Conservation (phyloP, 2,329 filamentous ascomycete genomes). For the Pseudogymnoascus sp. region DNA sequence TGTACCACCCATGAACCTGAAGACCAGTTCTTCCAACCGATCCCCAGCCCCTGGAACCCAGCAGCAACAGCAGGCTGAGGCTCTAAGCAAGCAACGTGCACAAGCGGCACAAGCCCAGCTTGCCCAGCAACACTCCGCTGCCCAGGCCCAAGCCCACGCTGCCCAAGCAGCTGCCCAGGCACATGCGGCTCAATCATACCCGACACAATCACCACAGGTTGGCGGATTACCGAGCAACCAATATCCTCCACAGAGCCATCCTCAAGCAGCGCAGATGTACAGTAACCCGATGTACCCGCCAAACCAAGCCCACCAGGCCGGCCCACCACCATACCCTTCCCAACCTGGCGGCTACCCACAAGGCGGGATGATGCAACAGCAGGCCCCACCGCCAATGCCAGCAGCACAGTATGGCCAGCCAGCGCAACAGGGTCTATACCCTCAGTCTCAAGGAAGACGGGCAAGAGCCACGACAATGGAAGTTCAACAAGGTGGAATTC, state of each 20-base stretch:
- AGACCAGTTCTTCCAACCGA: conserved; percentile 73
- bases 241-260: conserved; percentile 38
- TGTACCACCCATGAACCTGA: conserved; percentile 93
- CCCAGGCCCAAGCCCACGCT: conserved; percentile 53
- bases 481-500: conserved; percentile 86
- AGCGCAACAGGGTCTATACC: conserved; percentile 59
- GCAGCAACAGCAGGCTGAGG: conserved; percentile 91
- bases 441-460: conserved; percentile 68
- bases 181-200: conserved; percentile 34
- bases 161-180: conserved; percentile 56
- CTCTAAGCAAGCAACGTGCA: conserved; percentile 83
- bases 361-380: conserved; percentile 59
- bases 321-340: conserved; percentile 71
- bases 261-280: conserved; percentile 55
- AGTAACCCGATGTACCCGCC: conserved; percentile 74
- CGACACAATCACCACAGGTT: conserved; percentile 10
- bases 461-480: conserved; percentile 96
- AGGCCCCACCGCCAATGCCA: conserved; percentile 55
- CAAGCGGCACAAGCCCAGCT: conserved; percentile 52
- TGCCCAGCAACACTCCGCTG: conserved; percentile 27
- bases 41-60: conserved; percentile 89
- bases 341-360: conserved; percentile 64
- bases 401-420: conserved; percentile 53
- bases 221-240: conserved; percentile 38
- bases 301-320: conserved; percentile 44